Evolutionary conservation across 345 rosid genomes (phyloP).

Genomic region (Camelina neglecta): DNA sequence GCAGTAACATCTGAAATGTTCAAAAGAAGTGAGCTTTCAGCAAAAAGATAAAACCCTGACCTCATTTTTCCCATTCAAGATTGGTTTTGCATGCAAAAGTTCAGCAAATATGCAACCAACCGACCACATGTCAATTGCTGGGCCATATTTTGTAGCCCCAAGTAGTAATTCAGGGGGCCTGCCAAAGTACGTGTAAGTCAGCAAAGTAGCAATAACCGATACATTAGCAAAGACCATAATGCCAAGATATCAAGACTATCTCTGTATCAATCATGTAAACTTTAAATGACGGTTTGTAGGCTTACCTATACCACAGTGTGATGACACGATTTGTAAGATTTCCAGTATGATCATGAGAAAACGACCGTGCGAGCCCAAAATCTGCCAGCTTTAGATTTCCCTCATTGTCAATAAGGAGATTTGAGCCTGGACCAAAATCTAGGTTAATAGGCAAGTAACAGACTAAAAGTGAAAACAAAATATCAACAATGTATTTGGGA

Average conservation of each 20-base stretch:
- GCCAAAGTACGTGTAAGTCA: constrained; percentile 27
- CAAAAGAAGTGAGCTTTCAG: constrained; percentile 16
- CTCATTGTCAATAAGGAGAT: constrained; percentile 92
- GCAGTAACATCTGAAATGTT: background rate
- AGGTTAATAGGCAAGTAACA: constrained; percentile 22
- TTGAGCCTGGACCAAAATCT: constrained; percentile 65
- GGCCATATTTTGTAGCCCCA: constrained; percentile 91
- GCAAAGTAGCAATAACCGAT: constrained; percentile 14
- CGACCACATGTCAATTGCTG: constrained; percentile 97
- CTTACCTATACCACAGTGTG: constrained; percentile 93
- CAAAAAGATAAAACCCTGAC: constrained; percentile 44
- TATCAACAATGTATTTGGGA: background rate
- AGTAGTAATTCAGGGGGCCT: constrained; percentile 98
- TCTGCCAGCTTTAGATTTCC: constrained; percentile 95
- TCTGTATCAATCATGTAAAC: background rate
- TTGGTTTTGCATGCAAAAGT: constrained; percentile 86
- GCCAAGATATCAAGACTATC: constrained; percentile 6
- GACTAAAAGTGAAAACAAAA: constrained; percentile 10
- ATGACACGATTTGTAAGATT: constrained; percentile 92
- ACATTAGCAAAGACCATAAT: background rate
- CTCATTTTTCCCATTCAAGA: constrained; percentile 92
- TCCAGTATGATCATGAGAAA: constrained; percentile 72
- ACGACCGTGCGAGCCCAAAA: constrained; percentile 93
- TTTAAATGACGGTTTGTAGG: background rate
- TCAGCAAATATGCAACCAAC: constrained; percentile 97